These are phyloP conservation scores for Decorospora gaudefroyi DNA, from an alignment of 2,329 filamentous ascomycete species.

Conservation along the genomic window DNA sequence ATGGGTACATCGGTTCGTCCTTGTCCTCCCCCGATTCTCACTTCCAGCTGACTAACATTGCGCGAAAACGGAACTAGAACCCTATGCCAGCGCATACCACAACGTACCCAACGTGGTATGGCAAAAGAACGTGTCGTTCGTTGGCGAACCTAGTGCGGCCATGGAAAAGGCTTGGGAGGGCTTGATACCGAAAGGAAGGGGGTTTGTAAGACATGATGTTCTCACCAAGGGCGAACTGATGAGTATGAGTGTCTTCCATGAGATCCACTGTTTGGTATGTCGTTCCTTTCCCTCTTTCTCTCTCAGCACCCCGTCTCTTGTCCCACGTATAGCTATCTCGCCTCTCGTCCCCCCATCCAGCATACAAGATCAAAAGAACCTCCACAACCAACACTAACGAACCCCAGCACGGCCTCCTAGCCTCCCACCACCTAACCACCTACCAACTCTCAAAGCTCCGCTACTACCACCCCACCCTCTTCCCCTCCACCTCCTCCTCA, in stretches of 20 bases:
- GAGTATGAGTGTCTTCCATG: slow-evolving; percentile 11
- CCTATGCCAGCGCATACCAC: slow-evolving; percentile 3
- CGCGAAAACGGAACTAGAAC: slow-evolving; percentile 1
- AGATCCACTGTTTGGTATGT: slow-evolving; percentile 16
- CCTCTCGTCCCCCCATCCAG: no score
- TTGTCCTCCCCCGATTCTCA: neutral
- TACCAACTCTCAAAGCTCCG: slow-evolving; percentile 11
- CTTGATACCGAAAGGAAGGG: slow-evolving; percentile 8
- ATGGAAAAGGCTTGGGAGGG: slow-evolving; percentile 6
- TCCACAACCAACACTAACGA: neutral
- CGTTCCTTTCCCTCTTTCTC: neutral
- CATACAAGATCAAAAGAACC: neutral
- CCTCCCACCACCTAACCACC: slow-evolving; percentile 3
- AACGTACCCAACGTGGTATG: slow-evolving; percentile 10
- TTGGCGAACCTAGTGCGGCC: slow-evolving; percentile 49
- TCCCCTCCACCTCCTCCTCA: neutral
- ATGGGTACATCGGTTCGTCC: slow-evolving; percentile 11
- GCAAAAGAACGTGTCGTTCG: slow-evolving; percentile 53
- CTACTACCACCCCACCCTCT: neutral
- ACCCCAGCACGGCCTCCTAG: slow-evolving; percentile 7
- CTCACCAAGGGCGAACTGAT: slow-evolving; percentile 2
- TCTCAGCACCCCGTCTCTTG: neutral
- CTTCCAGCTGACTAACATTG: neutral
- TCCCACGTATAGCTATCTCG: no score
- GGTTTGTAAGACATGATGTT: slow-evolving; percentile 5